A percentile compares a stretch with the other conserved stretches of the same genome.
phyloP scores from a whole-genome alignment of 495 filamentous ascomycete species.

The Hyaloscypha finlandica region DNA sequence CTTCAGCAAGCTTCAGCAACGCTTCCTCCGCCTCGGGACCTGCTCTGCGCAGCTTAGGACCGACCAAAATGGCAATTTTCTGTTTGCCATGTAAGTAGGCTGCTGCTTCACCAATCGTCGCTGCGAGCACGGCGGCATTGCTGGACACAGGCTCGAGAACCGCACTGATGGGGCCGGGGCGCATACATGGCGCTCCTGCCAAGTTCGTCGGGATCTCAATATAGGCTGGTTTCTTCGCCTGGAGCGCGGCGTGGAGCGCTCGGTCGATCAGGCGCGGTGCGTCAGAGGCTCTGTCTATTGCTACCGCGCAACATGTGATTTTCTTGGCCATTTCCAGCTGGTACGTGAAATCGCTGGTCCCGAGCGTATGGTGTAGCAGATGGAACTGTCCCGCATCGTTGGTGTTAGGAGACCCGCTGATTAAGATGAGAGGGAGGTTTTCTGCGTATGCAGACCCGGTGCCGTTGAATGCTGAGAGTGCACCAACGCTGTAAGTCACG shows the following conservation, averaged over 20 bases:
- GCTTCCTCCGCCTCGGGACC: not conserved
- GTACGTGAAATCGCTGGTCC: constrained; percentile 22
- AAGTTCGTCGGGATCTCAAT: constrained; percentile 11
- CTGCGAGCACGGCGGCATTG: not conserved
- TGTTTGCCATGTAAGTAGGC: not conserved
- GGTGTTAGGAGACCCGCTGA: constrained; percentile 58
- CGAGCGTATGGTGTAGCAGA: constrained; percentile 11
- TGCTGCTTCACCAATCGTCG: not conserved
- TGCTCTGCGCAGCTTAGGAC: not conserved
- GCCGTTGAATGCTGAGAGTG: constrained; percentile 67
- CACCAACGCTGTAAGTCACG: constrained; percentile 71
- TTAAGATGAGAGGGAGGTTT: constrained; percentile 62
- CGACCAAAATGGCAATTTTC: not conserved
- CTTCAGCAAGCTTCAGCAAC: not conserved
- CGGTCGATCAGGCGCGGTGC: constrained; percentile 7
- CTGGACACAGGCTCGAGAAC: not conserved
- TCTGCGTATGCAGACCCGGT: constrained; percentile 64
- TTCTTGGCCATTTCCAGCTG: constrained; percentile 4
- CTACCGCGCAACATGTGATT: not conserved
- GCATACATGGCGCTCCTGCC: not conserved
- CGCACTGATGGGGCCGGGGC: not conserved
- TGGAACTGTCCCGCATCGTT: constrained; percentile 4
- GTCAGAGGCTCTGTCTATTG: constrained; percentile 29
- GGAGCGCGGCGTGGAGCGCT: not conserved
- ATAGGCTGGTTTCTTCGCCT: not conserved